phyloP scores from a whole-genome alignment of 176 grass and related monocot genomes.

The Otatea glauca region DNA sequence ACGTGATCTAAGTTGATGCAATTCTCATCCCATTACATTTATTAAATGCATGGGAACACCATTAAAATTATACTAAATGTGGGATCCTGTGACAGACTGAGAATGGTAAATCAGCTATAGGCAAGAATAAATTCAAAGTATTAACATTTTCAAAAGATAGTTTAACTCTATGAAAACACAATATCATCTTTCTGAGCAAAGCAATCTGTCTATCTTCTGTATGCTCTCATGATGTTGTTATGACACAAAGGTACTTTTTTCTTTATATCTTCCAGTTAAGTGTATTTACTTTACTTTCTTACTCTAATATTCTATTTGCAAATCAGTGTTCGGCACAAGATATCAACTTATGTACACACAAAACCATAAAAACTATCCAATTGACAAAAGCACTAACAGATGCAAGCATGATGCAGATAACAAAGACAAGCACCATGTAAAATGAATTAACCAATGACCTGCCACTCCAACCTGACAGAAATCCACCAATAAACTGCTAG shows the following conservation, averaged over 20 bases:
- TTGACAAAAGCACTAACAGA: not conserved
- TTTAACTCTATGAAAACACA: not conserved
- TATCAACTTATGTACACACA: no score
- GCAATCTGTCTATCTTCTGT: not conserved
- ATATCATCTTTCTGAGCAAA: not conserved
- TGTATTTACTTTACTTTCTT: not conserved
- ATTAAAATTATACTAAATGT: not conserved
- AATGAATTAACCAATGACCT: no score
- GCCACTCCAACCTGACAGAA: no score
- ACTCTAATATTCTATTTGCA: not conserved
- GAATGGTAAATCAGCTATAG: not conserved
- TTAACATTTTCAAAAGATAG: no score
- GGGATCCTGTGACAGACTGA: not conserved
- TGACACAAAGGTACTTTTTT: not conserved
- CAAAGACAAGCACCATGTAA: not conserved
- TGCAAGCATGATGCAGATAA: not conserved
- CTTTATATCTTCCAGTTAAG: not conserved
- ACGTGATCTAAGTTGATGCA: not conserved
- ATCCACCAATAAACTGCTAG: no score
- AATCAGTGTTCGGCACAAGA: not conserved
- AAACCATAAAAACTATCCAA: no score
- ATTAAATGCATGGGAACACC: not conserved
- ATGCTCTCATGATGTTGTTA: not conserved
- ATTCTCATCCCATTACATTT: not conserved
- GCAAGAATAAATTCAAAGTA: not conserved